Conservation (phyloP, 306 rosid genomes). For the Rubus parviflorus region DNA sequence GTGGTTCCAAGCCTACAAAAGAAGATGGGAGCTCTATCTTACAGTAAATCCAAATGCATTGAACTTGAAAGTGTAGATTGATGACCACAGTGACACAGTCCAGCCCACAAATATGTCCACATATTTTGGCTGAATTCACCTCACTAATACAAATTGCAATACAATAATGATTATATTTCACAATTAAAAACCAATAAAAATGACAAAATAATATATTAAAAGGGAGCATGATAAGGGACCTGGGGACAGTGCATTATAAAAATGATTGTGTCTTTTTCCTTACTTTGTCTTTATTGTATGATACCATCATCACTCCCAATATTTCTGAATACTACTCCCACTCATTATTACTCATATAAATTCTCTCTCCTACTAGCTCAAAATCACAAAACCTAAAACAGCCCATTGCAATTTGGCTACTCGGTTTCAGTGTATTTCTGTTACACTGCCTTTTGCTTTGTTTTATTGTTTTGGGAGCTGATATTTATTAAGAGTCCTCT, state of each 20-base stretch:
- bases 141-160: slow-evolving; percentile 30
- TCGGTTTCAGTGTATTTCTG: slow-evolving; percentile 15
- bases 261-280: slow-evolving; percentile 51
- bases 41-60: neutral
- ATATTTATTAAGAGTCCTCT: slow-evolving; percentile 12
- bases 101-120: slow-evolving; percentile 41
- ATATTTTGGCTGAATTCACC: slow-evolving; percentile 37
- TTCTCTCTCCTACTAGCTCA: slow-evolving; percentile 29
- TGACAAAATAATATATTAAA: neutral
- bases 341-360: slow-evolving; percentile 35
- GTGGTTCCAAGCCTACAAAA: neutral
- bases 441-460: slow-evolving; percentile 18
- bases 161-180: slow-evolving; percentile 7
- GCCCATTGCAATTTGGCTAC: slow-evolving; percentile 23
- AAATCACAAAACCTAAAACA: slow-evolving; percentile 21
- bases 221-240: slow-evolving; percentile 38
- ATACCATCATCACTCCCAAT: slow-evolving; percentile 38
- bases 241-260: slow-evolving; percentile 55
- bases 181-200: neutral
- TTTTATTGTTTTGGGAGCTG: slow-evolving; percentile 1
- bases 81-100: slow-evolving; percentile 23
- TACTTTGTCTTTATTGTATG: slow-evolving; percentile 57
- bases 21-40: neutral
- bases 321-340: slow-evolving; percentile 33
- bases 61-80: neutral